Percentiles rank a stretch among this genome's conserved stretches.
Evolutionary conservation across 805 yeast species (phyloP).

Genomic region (Diddensiella caesifluorescens): DNA sequence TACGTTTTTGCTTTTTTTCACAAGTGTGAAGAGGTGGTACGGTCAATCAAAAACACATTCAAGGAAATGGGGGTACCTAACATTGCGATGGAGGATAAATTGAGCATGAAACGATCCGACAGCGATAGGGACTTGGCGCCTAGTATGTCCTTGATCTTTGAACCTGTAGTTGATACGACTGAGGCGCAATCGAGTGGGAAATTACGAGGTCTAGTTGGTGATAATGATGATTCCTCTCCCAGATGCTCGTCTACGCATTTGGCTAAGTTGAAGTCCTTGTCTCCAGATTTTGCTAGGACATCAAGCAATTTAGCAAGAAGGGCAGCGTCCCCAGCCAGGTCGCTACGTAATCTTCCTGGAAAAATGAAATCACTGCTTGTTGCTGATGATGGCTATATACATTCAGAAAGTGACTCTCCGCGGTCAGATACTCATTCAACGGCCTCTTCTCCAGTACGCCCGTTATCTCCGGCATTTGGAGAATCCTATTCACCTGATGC

Average conservation of each 20-base stretch:
- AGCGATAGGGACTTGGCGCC: constrained; percentile 3
- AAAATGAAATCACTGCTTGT: neutral
- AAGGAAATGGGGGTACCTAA: constrained; percentile 11
- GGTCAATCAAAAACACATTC: constrained; percentile 10
- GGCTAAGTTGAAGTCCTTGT: neutral
- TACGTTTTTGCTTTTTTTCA: constrained; percentile 62
- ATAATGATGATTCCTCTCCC: neutral
- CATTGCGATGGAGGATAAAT: neutral
- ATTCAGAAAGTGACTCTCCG: constrained; percentile 6
- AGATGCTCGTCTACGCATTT: neutral
- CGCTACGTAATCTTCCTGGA: neutral
- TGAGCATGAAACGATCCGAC: neutral
- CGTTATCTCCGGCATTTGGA: constrained; percentile 6
- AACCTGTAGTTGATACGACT: constrained; percentile 13
- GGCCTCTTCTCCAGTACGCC: neutral
- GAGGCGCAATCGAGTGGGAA: neutral
- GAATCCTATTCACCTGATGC: constrained; percentile 5
- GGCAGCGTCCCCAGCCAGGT: neutral
- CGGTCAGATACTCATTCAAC: constrained; percentile 5
- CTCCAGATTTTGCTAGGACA: neutral
- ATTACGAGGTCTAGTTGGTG: neutral
- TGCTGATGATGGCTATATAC: neutral
- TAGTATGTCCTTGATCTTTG: neutral
- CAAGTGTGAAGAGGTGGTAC: constrained; percentile 29
- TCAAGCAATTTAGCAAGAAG: neutral